phyloP scores from a whole-genome alignment of 306 rosid species.

The Adenanthera pavonina region DNA sequence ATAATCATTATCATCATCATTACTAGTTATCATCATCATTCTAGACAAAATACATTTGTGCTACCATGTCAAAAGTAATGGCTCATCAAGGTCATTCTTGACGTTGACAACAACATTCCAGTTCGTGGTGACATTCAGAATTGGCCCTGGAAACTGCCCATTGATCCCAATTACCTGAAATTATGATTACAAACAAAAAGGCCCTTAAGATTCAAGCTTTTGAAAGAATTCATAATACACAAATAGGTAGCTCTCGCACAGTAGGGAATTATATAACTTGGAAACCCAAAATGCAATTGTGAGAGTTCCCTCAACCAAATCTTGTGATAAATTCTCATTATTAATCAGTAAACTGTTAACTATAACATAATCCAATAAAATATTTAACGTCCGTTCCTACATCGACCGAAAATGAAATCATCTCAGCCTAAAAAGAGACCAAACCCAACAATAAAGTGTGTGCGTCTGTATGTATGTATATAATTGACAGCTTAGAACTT shows the following conservation, averaged over 20 bases:
- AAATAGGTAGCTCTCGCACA: neutral
- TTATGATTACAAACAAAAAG: neutral
- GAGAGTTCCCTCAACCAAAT: neutral
- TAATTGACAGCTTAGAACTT: neutral
- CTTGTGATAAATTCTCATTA: neutral
- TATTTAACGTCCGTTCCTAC: neutral
- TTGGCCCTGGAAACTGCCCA: constrained; percentile 81
- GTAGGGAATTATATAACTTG: neutral
- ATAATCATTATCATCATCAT: constrained; percentile 45
- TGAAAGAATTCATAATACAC: neutral
- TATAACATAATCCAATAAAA: neutral
- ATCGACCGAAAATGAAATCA: neutral
- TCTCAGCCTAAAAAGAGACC: neutral
- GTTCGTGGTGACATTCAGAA: constrained; percentile 83
- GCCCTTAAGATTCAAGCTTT: neutral
- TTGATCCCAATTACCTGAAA: constrained; percentile 86
- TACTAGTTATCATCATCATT: constrained; percentile 15
- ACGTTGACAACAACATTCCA: constrained; percentile 94
- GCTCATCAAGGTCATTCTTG: constrained; percentile 87
- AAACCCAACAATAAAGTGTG: neutral
- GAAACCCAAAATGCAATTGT: neutral
- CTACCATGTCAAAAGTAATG: constrained; percentile 91
- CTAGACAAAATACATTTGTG: constrained; percentile 28
- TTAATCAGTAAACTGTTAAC: neutral
- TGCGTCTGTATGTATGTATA: neutral